These are phyloP conservation scores for Marchantia paleacea DNA, from an alignment of 225 moss, liverwort and hornwort genomes.

Conservation along the genomic window DNA sequence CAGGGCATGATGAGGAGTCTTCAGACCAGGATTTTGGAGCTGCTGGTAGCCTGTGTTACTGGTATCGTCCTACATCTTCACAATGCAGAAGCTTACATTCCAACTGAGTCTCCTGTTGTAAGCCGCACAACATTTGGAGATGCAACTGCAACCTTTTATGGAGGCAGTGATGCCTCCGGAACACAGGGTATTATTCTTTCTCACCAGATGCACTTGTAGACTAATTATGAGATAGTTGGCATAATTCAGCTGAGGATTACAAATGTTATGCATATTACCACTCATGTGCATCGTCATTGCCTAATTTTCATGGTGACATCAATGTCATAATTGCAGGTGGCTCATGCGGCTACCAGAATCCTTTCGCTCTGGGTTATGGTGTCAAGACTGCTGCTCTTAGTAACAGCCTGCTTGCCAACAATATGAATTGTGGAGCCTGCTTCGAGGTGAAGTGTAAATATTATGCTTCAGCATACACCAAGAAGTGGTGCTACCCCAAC, in stretches of 20 bases:
- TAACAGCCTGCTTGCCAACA: slow-evolving; percentile 20
- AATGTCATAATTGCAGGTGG: slow-evolving; percentile 4
- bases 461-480: slow-evolving; percentile 21
- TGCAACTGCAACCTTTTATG: slow-evolving; percentile 29
- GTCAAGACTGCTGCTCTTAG: slow-evolving; percentile 24
- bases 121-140: background rate
- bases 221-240: no score
- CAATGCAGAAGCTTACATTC: no score
- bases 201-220: no score
- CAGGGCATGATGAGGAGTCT: no score
- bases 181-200: background rate
- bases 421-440: slow-evolving; percentile 31
- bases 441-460: slow-evolving; percentile 23
- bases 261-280: no score
- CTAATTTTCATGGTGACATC: no score
- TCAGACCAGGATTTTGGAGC: no score
- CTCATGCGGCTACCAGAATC: slow-evolving; percentile 28
- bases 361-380: slow-evolving; percentile 26
- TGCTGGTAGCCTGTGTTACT: no score
- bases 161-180: slow-evolving; percentile 29
- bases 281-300: no score
- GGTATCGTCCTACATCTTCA: no score
- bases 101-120: background rate
- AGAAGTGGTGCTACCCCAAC: slow-evolving; percentile 28
- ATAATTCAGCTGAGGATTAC: no score